Base-by-base conservation (phyloP, 768 basidiomycete genomes). In the Cystoderma amianthinum region DNA sequence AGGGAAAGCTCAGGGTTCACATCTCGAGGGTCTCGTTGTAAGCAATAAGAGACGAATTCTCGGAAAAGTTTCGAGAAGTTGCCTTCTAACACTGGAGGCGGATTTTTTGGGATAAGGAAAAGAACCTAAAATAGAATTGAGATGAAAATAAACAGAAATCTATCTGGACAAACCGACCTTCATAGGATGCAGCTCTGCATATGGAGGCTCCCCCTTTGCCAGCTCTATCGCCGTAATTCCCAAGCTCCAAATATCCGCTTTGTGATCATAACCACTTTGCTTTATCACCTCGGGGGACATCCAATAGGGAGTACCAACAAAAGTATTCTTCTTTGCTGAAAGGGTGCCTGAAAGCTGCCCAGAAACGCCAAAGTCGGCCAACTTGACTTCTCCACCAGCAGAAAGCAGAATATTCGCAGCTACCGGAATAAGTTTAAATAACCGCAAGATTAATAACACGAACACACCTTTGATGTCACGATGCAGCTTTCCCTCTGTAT, bases 261-360 rank as follows among this genome's bases (percentile, higher is more conserved):
- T 98, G 60, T 94, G 87, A 54, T 98, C 96, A 63, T 99, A 99
- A 3, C 96, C 96, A 43, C 92, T 95, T 64, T 99, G 96, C 60
- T 98, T 98, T 69, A 99, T 99, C 17, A 98, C 94, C 58, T 99
- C 96, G 4, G 96, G 96, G 5, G 91, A 92, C 96, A 99, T 99
- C 96, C 96, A 99, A 58, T 98, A 99, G 2, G 95, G 95, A 13
- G 95, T 94, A 20, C 91, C 91, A 22, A 95, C 95, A 58, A 94
- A 97, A 1, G 95, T 99, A 53, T 99, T 98, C 77, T 97, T 93
- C 76, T 91, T 92, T 15, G 88, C 89, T 9, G 86, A 89, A 33
- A 94, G 67, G 1, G 89, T 94, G 2, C 92, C 92, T 16, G 89
- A 93, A 20, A 99, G 73, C 55, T 99, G 96, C 20, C 96, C 96